Base-by-base conservation (phyloP, 1,139 yeast species). In the Candida sanyaensis region DNA sequence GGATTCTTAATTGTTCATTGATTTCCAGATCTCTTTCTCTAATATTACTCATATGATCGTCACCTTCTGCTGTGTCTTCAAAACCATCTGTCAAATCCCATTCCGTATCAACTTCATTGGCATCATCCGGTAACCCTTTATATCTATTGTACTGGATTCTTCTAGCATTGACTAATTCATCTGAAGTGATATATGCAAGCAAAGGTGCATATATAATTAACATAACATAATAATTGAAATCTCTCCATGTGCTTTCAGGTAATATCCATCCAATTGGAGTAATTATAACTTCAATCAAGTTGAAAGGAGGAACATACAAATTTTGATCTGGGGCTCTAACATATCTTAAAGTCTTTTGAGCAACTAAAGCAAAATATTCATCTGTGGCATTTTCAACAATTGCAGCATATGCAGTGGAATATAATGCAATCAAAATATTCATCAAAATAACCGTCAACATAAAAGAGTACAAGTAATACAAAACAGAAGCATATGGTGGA, bases 291-390 rank as follows among this genome's bases (percentile, higher is more conserved):
- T 90, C 97, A 51, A 90, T 68, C 55, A 90, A 64, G 62, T 90
- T 90, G 53, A 89, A 75, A 6, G 97, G 97, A 5, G 97, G 95
- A 29, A 89, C 92, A 62, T 83, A 90, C 41, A 89, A 88, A 59
- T 87, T 84, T 50, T 83, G 85, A 67, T 90, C 97, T 0, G 96
- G 97, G 0, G 96, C 96, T 55, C 97, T 78, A 46, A 89, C 83
- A 61, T 87, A 90, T 52, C 92, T 76, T 56, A 90, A 77, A 0
- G 96, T 89, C 70, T 89, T 88, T 55, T 87, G 88, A 4, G 96
- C 89, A 55, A 88, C 88, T 48, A 89, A 77, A 0, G 96, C 96
- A 73, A 89, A 79, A 64, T 86, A 90, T 63, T 90, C 67, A 50
- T 63, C 65, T 28, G 84, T 83, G 1, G 96, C 91, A 68, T 89